Conservation (phyloP, 108 stramenopile genomes). For the Bacterosira constricta region DNA sequence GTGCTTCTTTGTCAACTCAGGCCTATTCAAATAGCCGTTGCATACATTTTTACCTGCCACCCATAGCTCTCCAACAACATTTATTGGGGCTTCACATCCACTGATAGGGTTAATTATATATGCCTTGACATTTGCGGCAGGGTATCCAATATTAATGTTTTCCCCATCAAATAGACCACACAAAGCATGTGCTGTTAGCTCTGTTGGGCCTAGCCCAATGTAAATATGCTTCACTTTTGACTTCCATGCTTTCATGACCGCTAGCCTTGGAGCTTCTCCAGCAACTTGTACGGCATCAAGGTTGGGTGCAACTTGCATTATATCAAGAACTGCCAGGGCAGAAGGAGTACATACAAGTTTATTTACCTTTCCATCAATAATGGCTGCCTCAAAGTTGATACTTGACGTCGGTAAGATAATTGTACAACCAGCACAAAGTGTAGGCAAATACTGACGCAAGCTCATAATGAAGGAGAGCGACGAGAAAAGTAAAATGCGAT, state of each 20-base stretch:
- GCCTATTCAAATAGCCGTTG: no score
- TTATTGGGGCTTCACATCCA: conserved; percentile 2
- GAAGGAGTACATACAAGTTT: conserved; percentile 38
- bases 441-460: conserved; percentile 22
- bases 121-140: conserved; percentile 25
- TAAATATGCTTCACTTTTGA: conserved; percentile 1
- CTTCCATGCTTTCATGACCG: conserved; percentile 7
- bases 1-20: no score
- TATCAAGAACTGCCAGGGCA: conserved; percentile 24
- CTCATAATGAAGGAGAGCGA: conserved; percentile 35
- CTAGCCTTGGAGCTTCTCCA: conserved; percentile 20
- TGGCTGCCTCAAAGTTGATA: conserved; percentile 29
- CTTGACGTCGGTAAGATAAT: conserved; percentile 1
- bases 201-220: conserved; percentile 28
- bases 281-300: conserved; percentile 29
- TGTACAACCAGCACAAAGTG: conserved; percentile 13
- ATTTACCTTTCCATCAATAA: conserved; percentile 16
- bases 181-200: conserved; percentile 29
- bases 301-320: conserved; percentile 8
- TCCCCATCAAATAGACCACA: conserved; percentile 36
- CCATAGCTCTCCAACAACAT: conserved; percentile 18
- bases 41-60: conserved; percentile 14
- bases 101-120: conserved; percentile 11
- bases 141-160: conserved; percentile 25
- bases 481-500: conserved; percentile 18